These are phyloP conservation scores for Rosa chinensis DNA, from an alignment of 306 rosid species.

Conservation along the genomic window DNA sequence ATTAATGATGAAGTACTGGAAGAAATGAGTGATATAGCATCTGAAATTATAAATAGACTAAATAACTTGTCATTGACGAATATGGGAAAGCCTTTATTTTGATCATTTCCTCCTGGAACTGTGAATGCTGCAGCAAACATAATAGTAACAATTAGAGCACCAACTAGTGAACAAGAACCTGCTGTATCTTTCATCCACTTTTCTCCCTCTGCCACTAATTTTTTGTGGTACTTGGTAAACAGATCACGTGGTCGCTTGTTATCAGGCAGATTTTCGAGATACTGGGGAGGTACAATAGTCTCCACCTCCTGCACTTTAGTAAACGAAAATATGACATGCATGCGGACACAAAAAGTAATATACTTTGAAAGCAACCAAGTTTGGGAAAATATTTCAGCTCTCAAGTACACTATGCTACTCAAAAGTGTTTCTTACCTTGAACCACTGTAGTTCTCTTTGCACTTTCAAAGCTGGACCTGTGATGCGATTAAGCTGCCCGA, in stretches of 20 bases:
- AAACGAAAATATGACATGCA: not conserved
- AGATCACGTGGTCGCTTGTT: not conserved
- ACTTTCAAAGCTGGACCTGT: constrained; percentile 11
- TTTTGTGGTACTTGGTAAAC: not conserved
- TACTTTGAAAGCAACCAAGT: not conserved
- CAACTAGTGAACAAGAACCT: not conserved
- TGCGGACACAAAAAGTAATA: too few relatives aligned
- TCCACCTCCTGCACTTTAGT: not conserved
- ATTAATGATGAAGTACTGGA: not conserved
- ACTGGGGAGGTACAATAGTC: not conserved
- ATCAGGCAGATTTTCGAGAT: not conserved
- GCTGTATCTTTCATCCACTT: not conserved
- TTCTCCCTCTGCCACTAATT: not conserved
- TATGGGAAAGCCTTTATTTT: not conserved
- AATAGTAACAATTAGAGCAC: not conserved
- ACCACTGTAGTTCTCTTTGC: not conserved
- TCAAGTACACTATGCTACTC: too few relatives aligned
- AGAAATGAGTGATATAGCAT: not conserved
- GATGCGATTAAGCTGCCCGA: not conserved
- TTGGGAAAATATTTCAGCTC: not conserved
- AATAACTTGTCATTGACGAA: not conserved
- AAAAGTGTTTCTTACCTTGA: not conserved
- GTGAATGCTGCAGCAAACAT: not conserved
- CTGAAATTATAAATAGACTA: not conserved
- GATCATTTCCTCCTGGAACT: not conserved